Evolutionary conservation across 2,329 filamentous ascomycete species (phyloP), one percentile per base, ranked within the genome.

Genomic region (Colletotrichum spaethianum): DNA sequence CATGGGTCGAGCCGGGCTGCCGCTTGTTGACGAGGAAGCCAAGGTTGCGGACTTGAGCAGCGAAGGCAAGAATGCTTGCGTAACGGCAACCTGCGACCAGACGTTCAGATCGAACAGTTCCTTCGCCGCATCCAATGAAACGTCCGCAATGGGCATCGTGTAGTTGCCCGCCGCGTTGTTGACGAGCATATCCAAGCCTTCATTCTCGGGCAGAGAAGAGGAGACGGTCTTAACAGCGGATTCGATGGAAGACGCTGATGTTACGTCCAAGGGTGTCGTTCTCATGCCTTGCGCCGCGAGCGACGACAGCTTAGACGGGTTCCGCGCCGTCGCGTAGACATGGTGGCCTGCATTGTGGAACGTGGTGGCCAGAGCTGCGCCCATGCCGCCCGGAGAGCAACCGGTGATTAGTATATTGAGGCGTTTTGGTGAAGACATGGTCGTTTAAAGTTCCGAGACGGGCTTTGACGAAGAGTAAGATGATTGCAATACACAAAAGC

Each of bases 281-380:
- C 40, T 12, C 9, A 75, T 70, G 8, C 77, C 75, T 7, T 80
- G 66, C 18, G 70, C 75, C 20, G 75, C 72, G n/a, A 76, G 70
- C 2, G 75, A 72, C 3, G 72, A 63, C 16, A 80, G 73, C 48
- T 80, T 79, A 56, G 75, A 73, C 8, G 75, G 71, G 40, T 76
- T 73, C 2, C 81, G 76, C 2, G 78, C 78, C 2, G 81, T 81
- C 8, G 80, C 80, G 60, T 81, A 79, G 53, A 83, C 80, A 40
- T 77, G 77, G 44, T 78, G 78, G 12, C 79, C 80, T 0, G 67
- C 72, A 2, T 72, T 23, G 33, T 73, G 66, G 18, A 81, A 74
- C 31, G 74, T 65, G 3, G 62, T 33, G 3, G 77, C 76, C 0
- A 80, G 62, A 8, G 78, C 74, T 23, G 77, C 75, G 44, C 78